Conservation (phyloP, 2,329 filamentous ascomycete genomes). For the Aspergillus sp. region DNA sequence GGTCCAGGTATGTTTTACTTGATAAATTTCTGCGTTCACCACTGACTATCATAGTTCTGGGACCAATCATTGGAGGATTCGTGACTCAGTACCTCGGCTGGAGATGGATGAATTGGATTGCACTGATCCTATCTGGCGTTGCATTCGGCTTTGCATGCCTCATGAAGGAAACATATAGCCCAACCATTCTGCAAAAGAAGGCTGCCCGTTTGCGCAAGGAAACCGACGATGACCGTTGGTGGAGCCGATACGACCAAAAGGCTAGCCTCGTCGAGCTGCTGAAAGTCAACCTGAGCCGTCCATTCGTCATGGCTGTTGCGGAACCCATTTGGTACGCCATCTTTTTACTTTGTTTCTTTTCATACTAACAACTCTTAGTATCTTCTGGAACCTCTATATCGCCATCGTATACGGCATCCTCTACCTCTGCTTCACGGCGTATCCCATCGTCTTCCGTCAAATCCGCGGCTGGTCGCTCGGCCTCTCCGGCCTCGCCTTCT, state of each 20-base stretch:
- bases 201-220: constrained; percentile 68
- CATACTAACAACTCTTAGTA: constrained; percentile 50
- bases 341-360: background rate
- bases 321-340: constrained; percentile 77
- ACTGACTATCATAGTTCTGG: constrained; percentile 47
- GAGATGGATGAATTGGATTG: constrained; percentile 86
- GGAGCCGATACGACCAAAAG: constrained; percentile 78
- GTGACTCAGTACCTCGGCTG: constrained; percentile 72
- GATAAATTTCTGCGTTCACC: background rate
- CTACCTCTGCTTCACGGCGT: constrained; percentile 88
- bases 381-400: constrained; percentile 74
- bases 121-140: constrained; percentile 71
- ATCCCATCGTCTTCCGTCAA: constrained; percentile 79
- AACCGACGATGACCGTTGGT: constrained; percentile 72
- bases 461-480: constrained; percentile 77
- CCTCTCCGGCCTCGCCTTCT: constrained; percentile 75
- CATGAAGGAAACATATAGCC: constrained; percentile 77
- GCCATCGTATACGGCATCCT: constrained; percentile 83
- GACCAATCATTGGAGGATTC: constrained; percentile 80
- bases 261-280: constrained; percentile 68
- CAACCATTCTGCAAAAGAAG: constrained; percentile 69
- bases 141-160: constrained; percentile 63
- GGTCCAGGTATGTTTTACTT: constrained; percentile 55
- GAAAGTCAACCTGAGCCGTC: constrained; percentile 75
- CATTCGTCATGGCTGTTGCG: constrained; percentile 75